Evolutionary conservation across 106 monocot genomes (phyloP).

Genomic region (Iris macrosiphon): DNA sequence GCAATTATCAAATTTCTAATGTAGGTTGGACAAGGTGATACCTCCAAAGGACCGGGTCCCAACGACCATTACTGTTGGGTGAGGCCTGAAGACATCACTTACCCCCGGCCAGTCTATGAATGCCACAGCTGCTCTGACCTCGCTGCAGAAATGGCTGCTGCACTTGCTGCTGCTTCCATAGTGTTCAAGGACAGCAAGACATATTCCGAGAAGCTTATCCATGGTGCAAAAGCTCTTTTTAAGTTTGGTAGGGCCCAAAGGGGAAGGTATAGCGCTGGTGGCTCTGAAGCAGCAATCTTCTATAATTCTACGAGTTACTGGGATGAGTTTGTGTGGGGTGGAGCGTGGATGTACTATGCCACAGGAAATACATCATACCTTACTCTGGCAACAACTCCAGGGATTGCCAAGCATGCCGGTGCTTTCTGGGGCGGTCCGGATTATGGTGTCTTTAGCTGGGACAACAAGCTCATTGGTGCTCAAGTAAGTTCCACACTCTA

Average conservation of each 20-base stretch:
- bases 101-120: slow-evolving; percentile 62
- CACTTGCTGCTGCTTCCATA: slow-evolving; percentile 79
- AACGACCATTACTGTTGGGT: slow-evolving; percentile 93
- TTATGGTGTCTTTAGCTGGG: slow-evolving; percentile 84
- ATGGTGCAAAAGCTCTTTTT: slow-evolving; percentile 75
- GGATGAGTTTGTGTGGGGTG: slow-evolving; percentile 93
- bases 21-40: slow-evolving; percentile 65
- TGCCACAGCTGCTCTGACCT: slow-evolving; percentile 82
- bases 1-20: neutral
- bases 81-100: slow-evolving; percentile 81
- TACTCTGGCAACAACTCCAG: slow-evolving; percentile 42
- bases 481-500: slow-evolving; percentile 47
- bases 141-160: slow-evolving; percentile 82
- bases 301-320: slow-evolving; percentile 91
- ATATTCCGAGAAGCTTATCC: slow-evolving; percentile 83
- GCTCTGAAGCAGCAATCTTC: slow-evolving; percentile 64
- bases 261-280: slow-evolving; percentile 62
- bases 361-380: slow-evolving; percentile 78
- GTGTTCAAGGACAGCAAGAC: slow-evolving; percentile 96
- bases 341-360: slow-evolving; percentile 88
- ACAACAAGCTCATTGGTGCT: slow-evolving; percentile 76
- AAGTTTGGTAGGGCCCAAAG: slow-evolving; percentile 59
- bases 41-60: slow-evolving; percentile 41
- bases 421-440: slow-evolving; percentile 88
- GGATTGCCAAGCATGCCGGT: slow-evolving; percentile 70